Evolutionary conservation across 2,329 filamentous ascomycete genomes (phyloP).

Genomic region (Ampelomyces quisqualis): DNA sequence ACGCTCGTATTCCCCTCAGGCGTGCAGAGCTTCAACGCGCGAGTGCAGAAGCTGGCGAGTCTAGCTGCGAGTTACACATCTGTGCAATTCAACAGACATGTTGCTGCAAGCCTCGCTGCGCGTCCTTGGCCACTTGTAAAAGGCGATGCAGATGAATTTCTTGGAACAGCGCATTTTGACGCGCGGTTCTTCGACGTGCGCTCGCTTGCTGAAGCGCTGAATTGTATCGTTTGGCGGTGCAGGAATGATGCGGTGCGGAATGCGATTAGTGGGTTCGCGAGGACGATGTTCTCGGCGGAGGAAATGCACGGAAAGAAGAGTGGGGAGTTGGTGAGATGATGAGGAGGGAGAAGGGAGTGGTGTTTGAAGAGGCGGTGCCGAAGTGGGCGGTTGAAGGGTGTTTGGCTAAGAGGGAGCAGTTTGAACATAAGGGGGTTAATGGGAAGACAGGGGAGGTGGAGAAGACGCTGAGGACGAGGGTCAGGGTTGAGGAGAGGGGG

Average conservation of each 20-base stretch:
- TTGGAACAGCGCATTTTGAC: constrained; percentile 33
- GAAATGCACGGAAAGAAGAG: constrained; percentile 32
- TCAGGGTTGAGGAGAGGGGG: constrained; percentile 30
- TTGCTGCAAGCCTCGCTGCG: constrained; percentile 12
- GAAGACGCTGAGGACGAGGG: constrained; percentile 25
- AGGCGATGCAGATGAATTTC: constrained; percentile 9
- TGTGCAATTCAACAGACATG: constrained; percentile 30
- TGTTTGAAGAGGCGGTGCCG: constrained; percentile 30
- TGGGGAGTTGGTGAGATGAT: constrained; percentile 27
- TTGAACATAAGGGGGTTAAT: constrained; percentile 34
- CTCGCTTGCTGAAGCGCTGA: constrained; percentile 28
- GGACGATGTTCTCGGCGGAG: constrained; percentile 26
- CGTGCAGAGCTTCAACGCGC: constrained; percentile 30
- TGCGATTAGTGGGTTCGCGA: constrained; percentile 28
- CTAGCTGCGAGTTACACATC: constrained; percentile 32
- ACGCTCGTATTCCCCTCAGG: constrained; percentile 34
- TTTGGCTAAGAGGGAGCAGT: constrained; percentile 34
- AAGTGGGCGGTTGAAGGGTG: constrained; percentile 38
- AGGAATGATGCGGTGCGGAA: constrained; percentile 36
- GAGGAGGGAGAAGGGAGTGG: constrained; percentile 21
- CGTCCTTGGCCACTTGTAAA: constrained; percentile 24
- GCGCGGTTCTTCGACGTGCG: constrained; percentile 33
- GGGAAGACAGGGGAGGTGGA: constrained; percentile 26
- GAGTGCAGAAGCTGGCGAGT: constrained; percentile 35
- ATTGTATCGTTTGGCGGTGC: constrained; percentile 36